These are phyloP conservation scores for Dichotomopilus funicola DNA, from an alignment of 2,329 filamentous ascomycete genomes.

Conservation along the genomic window DNA sequence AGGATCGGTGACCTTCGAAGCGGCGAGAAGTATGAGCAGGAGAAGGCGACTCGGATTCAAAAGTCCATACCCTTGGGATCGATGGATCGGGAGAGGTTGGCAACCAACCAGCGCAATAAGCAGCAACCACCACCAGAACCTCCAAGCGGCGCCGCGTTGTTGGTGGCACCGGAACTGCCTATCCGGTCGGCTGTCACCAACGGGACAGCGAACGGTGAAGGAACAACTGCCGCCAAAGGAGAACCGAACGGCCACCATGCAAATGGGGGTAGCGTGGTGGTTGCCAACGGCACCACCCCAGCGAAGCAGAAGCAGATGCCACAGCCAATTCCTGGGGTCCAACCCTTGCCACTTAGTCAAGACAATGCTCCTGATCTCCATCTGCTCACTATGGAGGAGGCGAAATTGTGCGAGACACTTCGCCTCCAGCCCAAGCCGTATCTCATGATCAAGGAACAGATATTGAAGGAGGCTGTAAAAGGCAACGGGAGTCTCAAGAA, in stretches of 20 bases:
- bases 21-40: conserved; percentile 87
- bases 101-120: conserved; percentile 62
- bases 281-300: conserved; percentile 30
- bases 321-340: conserved; percentile 53
- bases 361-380: conserved; percentile 79
- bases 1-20: conserved; percentile 77
- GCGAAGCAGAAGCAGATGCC: conserved; percentile 47
- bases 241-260: conserved; percentile 33
- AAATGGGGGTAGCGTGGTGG: conserved; percentile 28
- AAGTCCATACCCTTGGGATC: conserved; percentile 66
- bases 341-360: conserved; percentile 61
- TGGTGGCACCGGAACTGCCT: conserved; percentile 74
- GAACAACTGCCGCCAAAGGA: conserved; percentile 29
- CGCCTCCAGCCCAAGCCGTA: conserved; percentile 91
- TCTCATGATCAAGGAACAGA: conserved; percentile 83
- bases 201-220: conserved; percentile 29
- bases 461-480: conserved; percentile 87
- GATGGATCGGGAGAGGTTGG: conserved; percentile 74
- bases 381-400: conserved; percentile 75
- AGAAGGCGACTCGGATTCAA: conserved; percentile 72
- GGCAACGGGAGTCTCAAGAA: conserved; percentile 84
- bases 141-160: conserved; percentile 64
- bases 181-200: conserved; percentile 43
- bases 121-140: conserved; percentile 62
- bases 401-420: conserved; percentile 76